phyloP scores from a whole-genome alignment of 805 yeast genomes.

The Wickerhamomyces ciferrii region DNA sequence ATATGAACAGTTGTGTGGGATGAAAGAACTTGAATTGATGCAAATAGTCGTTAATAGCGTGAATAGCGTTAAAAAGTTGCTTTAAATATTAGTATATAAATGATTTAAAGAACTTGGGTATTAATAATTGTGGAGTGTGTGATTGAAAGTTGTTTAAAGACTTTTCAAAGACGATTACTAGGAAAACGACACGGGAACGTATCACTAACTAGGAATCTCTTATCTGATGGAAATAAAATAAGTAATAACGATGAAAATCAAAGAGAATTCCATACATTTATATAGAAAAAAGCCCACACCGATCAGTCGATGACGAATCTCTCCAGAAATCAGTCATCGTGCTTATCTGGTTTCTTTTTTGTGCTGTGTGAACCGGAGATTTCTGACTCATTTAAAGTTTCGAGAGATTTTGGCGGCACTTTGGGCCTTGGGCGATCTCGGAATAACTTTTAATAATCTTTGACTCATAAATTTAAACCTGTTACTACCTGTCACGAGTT shows the following conservation, averaged over 20 bases:
- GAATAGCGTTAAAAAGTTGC: neutral
- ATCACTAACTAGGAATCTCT: neutral
- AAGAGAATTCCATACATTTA: neutral
- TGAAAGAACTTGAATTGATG: too few species aligned
- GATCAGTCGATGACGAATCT: neutral
- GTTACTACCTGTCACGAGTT: neutral
- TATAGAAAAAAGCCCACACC: too few species aligned
- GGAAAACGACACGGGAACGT: neutral
- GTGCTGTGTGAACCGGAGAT: neutral
- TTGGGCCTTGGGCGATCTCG: neutral
- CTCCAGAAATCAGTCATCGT: neutral
- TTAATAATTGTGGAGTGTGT: neutral
- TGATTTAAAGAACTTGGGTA: neutral
- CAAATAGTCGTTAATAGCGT: neutral
- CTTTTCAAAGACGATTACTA: neutral
- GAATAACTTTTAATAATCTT: neutral
- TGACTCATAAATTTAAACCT: neutral
- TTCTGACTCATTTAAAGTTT: neutral
- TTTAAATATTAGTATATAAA: neutral
- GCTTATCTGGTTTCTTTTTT: neutral
- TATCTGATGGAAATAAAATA: neutral
- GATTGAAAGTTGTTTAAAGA: neutral
- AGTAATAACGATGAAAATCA: neutral
- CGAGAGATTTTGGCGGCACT: too few species aligned
- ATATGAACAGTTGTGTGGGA: neutral